Percentiles rank a stretch among this genome's conserved stretches.
These are phyloP conservation scores for Delonix regia DNA, from an alignment of 306 rosid species.

Conservation along the genomic window DNA sequence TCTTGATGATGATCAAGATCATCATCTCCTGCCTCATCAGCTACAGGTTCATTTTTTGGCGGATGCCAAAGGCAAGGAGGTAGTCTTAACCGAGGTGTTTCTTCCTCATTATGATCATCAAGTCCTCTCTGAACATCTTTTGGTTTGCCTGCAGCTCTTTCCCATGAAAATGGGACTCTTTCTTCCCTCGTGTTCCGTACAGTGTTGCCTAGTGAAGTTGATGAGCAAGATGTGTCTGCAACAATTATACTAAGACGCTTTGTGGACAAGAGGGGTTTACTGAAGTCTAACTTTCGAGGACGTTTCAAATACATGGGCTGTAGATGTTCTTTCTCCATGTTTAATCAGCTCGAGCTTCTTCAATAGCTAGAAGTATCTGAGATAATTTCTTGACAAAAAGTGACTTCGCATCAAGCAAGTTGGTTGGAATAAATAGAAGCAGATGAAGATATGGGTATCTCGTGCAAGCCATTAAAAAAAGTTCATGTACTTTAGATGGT, in stretches of 20 bases:
- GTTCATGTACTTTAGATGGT: conserved; percentile 46
- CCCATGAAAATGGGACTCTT: conserved; percentile 89
- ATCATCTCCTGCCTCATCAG: background rate
- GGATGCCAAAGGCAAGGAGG: conserved; percentile 64
- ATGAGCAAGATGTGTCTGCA: conserved; percentile 35
- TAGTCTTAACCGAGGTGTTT: conserved; percentile 58
- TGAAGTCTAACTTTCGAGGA: conserved; percentile 69
- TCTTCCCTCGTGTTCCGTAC: conserved; percentile 45
- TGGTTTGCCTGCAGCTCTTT: conserved; percentile 74
- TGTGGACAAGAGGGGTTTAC: conserved; percentile 72
- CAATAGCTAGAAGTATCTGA: conserved; percentile 29
- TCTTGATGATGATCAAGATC: background rate
- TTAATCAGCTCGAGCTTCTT: background rate
- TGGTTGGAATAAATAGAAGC: conserved; percentile 47
- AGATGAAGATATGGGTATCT: conserved; percentile 59
- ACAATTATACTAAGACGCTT: conserved; percentile 44
- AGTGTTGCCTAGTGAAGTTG: background rate
- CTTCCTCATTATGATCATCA: conserved; percentile 9
- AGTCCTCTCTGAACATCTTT: conserved; percentile 37
- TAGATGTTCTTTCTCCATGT: conserved; percentile 17
- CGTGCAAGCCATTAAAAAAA: conserved; percentile 54
- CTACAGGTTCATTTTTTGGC: conserved; percentile 8
- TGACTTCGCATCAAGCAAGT: conserved; percentile 35
- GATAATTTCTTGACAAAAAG: conserved; percentile 23
- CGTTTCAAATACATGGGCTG: conserved; percentile 43